Conservation (phyloP, 305 asterid genomes). For the Striga hermonthica region DNA sequence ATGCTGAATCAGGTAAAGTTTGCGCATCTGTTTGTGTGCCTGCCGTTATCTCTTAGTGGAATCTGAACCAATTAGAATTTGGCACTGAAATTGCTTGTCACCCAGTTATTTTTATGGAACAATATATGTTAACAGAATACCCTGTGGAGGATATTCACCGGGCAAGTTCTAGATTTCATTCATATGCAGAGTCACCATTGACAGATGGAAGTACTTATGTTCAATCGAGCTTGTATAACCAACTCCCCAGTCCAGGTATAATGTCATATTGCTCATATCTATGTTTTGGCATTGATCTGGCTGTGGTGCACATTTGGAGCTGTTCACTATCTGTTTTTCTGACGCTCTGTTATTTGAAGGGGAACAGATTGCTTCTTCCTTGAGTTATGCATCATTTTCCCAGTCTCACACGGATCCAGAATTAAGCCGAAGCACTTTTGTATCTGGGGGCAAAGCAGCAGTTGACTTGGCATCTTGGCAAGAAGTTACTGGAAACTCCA, state of each 20-base stretch:
- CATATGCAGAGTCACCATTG: slow-evolving; percentile 54
- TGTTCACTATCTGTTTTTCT: slow-evolving; percentile 11
- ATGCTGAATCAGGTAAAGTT: slow-evolving; percentile 71
- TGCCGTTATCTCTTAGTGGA: not conserved
- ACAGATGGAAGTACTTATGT: slow-evolving; percentile 47
- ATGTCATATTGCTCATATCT: slow-evolving; percentile 23
- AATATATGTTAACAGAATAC: slow-evolving; percentile 25
- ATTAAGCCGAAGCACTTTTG: slow-evolving; percentile 37
- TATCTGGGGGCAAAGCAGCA: slow-evolving; percentile 37
- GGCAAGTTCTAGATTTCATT: slow-evolving; percentile 51
- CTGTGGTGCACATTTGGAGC: slow-evolving; percentile 18
- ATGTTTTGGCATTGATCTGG: slow-evolving; percentile 14
- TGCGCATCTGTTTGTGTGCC: slow-evolving; percentile 22
- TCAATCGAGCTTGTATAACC: slow-evolving; percentile 49
- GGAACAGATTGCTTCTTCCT: slow-evolving; percentile 31
- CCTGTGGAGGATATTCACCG: slow-evolving; percentile 63
- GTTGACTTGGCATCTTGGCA: slow-evolving; percentile 45
- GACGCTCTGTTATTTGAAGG: slow-evolving; percentile 35
- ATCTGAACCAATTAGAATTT: slow-evolving; percentile 10
- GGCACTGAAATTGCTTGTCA: slow-evolving; percentile 21
- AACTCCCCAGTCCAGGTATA: slow-evolving; percentile 47
- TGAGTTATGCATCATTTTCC: slow-evolving; percentile 30
- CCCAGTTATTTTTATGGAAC: slow-evolving; percentile 24
- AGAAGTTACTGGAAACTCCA: slow-evolving; percentile 38
- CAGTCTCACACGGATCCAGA: slow-evolving; percentile 34